Evolutionary conservation across 257 asterid genomes (phyloP), one percentile per base, ranked within the genome.

Genomic region (Solanum dulcamara): DNA sequence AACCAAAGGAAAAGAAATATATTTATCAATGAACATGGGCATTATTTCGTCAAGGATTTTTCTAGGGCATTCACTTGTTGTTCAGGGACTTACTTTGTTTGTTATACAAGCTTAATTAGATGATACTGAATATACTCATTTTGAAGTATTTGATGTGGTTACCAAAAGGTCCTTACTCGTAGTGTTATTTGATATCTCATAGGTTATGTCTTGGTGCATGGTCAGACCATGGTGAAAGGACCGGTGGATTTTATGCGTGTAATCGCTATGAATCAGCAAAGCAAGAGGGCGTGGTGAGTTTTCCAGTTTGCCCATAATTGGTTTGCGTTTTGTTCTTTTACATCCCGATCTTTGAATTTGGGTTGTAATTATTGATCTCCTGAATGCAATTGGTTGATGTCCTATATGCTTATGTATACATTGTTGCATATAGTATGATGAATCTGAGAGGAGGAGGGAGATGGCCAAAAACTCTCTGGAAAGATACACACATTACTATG

Each of bases 391-490:
- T 64, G 30, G 14, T 85, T 85, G 81, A 50, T 84, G 51, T 30
- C 33, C 22, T 67, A 30, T 83, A 42, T 67, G 26, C n/a, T 37
- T 32, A 83, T 68, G 44, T 68, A 15, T 48, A 66, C 24, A 15
- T 37, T 90, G 84, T 84, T 88, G 83, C 30, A 26, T 84, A 85
- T 91, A 97, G 99, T 97, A 97, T 91, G 99, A 97, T 89, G 99
- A 97, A 60, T 86, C 98, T 51, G 99, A 97, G 90, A 91, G 91
- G 91, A 93, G 99, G 89, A 95, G 99, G 90, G 99, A 97, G 94
- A 95, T 97, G 99, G 99, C 99, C n/a, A 97, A 97, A 89, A 97
- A 97, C 90, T 97, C 99, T 50, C 88, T 97, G 92, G 99, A 97
- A 88, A 94, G 99, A 93, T 97, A 97, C 92, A 97, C 99, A n/a